Percentiles rank a stretch among this genome's conserved stretches.
Conservation (phyloP, 2,329 filamentous ascomycete species). For the Fusarium mangiferae region DNA sequence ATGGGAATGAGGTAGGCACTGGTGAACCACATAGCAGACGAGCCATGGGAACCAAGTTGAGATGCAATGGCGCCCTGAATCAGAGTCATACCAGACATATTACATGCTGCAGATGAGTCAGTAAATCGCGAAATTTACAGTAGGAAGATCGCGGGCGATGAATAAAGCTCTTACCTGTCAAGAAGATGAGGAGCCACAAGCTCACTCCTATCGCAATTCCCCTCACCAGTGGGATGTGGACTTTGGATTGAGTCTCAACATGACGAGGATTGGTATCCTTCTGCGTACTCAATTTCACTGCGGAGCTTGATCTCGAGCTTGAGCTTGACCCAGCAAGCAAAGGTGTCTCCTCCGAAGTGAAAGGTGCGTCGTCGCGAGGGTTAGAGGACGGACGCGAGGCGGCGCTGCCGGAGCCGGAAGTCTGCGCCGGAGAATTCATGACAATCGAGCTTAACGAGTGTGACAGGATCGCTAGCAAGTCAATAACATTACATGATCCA, state of each 20-base stretch:
- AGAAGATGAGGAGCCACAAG: conserved; percentile 44
- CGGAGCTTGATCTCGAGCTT: conserved; percentile 10
- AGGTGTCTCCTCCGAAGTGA: conserved; percentile 38
- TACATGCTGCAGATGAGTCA: conserved; percentile 59
- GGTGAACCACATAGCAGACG: conserved; percentile 82
- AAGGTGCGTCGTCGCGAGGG: background rate
- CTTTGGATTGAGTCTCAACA: conserved; percentile 22
- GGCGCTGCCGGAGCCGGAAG: conserved; percentile 12
- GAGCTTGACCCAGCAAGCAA: conserved; percentile 23
- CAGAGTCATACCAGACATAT: conserved; percentile 84
- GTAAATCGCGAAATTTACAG: background rate
- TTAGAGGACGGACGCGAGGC: conserved; percentile 8
- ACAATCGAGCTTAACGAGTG: background rate
- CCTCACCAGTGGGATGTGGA: conserved; percentile 46
- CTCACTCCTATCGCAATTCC: conserved; percentile 56
- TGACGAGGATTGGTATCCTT: conserved; percentile 3
- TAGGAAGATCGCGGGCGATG: background rate
- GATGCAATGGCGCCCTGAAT: conserved; percentile 80
- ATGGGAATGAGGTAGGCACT: conserved; percentile 75
- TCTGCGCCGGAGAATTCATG: conserved; percentile 14
- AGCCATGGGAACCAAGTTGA: conserved; percentile 78
- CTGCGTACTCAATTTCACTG: background rate
- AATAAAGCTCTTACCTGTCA: conserved; percentile 36
- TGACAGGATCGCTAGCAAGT: background rate
- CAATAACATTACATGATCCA: background rate